Percentiles rank a stretch among this genome's conserved stretches.
phyloP scores from a whole-genome alignment of 208 protist species.

The Polymyxa betae region DNA sequence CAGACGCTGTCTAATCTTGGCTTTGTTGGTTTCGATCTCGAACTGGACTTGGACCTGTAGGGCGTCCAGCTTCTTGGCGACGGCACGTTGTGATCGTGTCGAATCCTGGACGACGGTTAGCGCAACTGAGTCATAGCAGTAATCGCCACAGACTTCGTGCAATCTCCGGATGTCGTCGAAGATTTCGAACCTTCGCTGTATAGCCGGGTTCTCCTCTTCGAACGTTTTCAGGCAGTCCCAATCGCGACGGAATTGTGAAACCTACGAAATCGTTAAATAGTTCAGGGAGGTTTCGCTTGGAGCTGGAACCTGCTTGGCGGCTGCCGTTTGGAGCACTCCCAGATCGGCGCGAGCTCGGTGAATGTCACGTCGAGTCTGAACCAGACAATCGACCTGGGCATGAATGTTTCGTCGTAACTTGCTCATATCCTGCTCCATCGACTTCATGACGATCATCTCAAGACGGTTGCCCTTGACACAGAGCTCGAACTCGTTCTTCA shows the following conservation, averaged over 20 bases:
- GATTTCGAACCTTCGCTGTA: background rate
- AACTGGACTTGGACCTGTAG: background rate
- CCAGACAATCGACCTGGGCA: background rate
- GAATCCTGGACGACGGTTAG: background rate
- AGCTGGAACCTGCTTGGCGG: background rate
- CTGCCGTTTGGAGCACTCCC: background rate
- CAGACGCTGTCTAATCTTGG: background rate
- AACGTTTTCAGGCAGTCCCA: background rate
- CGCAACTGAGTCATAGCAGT: background rate
- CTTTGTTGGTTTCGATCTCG: background rate
- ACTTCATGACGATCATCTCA: background rate
- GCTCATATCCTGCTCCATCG: background rate
- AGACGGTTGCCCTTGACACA: background rate
- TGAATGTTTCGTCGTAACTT: background rate
- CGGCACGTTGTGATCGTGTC: background rate
- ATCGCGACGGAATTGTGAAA: background rate
- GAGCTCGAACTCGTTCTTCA: background rate
- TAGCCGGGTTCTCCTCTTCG: background rate
- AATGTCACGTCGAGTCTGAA: background rate
- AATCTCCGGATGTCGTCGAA: background rate
- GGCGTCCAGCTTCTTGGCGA: background rate
- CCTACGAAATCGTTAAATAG: background rate
- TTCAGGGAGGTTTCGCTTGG: background rate
- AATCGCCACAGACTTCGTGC: background rate
- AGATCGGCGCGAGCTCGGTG: background rate